Conservation (phyloP, 1,284 basidiomycete genomes). For the Megacollybia platyphylla region DNA sequence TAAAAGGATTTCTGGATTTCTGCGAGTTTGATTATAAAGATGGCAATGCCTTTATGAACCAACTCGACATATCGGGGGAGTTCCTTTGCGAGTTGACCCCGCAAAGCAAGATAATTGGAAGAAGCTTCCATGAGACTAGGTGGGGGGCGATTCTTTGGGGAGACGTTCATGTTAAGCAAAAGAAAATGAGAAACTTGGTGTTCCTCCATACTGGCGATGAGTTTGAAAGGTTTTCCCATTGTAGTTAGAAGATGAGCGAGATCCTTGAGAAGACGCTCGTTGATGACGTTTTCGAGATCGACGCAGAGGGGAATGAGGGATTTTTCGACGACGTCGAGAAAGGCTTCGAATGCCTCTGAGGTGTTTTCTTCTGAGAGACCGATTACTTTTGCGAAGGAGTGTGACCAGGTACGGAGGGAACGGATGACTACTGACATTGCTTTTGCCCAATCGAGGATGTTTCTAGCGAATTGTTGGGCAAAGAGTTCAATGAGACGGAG, state of each 20-base stretch:
- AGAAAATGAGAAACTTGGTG: constrained; percentile 56
- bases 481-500: constrained; percentile 41
- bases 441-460: constrained; percentile 47
- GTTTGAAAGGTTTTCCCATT: constrained; percentile 45
- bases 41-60: constrained; percentile 42
- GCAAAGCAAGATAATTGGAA: constrained; percentile 59
- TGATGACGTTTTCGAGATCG: constrained; percentile 37
- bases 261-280: constrained; percentile 38
- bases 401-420: constrained; percentile 45
- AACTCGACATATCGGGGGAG: constrained; percentile 50
- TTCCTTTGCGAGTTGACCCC: constrained; percentile 55
- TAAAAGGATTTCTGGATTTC: constrained; percentile 49
- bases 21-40: constrained; percentile 35
- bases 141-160: constrained; percentile 47
- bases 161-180: constrained; percentile 47
- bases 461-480: constrained; percentile 44
- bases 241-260: constrained; percentile 42
- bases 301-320: constrained; percentile 39
- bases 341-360: constrained; percentile 64
- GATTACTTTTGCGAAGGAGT: constrained; percentile 53
- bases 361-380: constrained; percentile 37
- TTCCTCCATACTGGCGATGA: constrained; percentile 57
- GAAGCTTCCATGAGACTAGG: constrained; percentile 55
- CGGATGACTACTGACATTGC: constrained; percentile 29
- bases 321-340: constrained; percentile 41